These are phyloP conservation scores for Iberis pinnata DNA, from an alignment of 345 rosid species.

Conservation along the genomic window DNA sequence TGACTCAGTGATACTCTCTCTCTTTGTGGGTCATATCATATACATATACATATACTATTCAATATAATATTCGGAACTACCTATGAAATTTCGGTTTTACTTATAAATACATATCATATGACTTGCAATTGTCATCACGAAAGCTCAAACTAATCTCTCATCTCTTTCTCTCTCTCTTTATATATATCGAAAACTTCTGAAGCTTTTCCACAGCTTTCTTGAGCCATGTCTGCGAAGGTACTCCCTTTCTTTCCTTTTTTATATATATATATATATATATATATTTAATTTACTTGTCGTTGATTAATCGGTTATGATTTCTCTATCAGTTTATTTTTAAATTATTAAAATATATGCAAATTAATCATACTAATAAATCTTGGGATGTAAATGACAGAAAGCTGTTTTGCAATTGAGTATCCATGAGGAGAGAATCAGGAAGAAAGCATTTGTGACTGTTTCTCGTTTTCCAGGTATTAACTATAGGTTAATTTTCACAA, in stretches of 20 bases:
- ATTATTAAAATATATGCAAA: not conserved
- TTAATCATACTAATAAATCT: not conserved
- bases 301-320: not conserved
- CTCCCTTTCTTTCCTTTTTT: not conserved
- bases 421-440: slow-evolving; percentile 37
- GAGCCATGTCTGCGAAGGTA: slow-evolving; percentile 18
- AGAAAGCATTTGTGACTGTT: slow-evolving; percentile 44
- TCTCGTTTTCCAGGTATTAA: slow-evolving; percentile 45
- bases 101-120: not conserved
- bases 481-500: too few relatives aligned
- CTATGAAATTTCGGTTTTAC: slow-evolving; percentile 12
- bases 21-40: too few relatives aligned
- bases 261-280: too few relatives aligned
- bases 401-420: slow-evolving; percentile 44
- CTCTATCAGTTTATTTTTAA: not conserved
- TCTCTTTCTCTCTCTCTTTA: not conserved
- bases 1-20: too few relatives aligned
- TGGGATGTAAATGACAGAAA: slow-evolving; percentile 37
- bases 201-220: slow-evolving; percentile 1
- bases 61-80: not conserved
- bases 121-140: slow-evolving; percentile 17
- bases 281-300: not conserved
- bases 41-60: too few relatives aligned
- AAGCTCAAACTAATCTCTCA: not conserved
- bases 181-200: slow-evolving; percentile 1